Evolutionary conservation across 2,329 filamentous ascomycete genomes (phyloP).

Genomic region (Arthroderma sp.): DNA sequence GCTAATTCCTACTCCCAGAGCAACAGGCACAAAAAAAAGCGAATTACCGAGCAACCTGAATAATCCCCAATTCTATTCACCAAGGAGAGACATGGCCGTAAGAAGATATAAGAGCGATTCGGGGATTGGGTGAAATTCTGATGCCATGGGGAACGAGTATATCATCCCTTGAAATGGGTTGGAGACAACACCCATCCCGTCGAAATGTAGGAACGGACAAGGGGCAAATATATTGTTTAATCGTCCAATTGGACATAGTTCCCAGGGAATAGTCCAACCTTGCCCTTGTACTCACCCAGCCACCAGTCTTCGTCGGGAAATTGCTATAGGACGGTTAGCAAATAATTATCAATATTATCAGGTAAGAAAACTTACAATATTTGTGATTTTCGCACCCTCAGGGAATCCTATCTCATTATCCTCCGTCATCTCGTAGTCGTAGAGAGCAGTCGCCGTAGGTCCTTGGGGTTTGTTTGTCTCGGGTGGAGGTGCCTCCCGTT

Average conservation of each 20-base stretch:
- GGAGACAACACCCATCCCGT: too few relatives aligned
- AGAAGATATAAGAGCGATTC: too few relatives aligned
- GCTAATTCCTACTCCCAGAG: too few relatives aligned
- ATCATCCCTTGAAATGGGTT: too few relatives aligned
- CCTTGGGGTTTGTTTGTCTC: slow-evolving; percentile 28
- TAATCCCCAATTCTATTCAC: too few relatives aligned
- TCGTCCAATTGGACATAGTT: slow-evolving; percentile 36
- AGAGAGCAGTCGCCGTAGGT: slow-evolving; percentile 68
- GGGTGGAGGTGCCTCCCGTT: slow-evolving; percentile 20
- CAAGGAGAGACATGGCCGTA: too few relatives aligned
- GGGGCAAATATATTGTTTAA: slow-evolving; percentile 10
- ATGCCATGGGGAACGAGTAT: too few relatives aligned
- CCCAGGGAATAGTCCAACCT: slow-evolving; percentile 65
- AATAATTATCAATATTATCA: not conserved
- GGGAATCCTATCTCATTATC: slow-evolving; percentile 82
- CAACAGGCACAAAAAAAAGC: too few relatives aligned
- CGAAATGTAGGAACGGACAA: too few relatives aligned
- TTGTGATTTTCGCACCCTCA: slow-evolving; percentile 69
- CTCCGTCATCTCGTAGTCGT: slow-evolving; percentile 94
- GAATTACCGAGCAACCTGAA: too few relatives aligned
- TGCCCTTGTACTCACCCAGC: slow-evolving; percentile 73
- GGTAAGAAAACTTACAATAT: slow-evolving; percentile 47
- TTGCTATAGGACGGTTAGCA: slow-evolving; percentile 42
- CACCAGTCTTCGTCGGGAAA: slow-evolving; percentile 99
- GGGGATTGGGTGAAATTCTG: too few relatives aligned